These are phyloP conservation scores for Hibiscus mutabilis DNA, from an alignment of 345 rosid species.

Conservation along the genomic window DNA sequence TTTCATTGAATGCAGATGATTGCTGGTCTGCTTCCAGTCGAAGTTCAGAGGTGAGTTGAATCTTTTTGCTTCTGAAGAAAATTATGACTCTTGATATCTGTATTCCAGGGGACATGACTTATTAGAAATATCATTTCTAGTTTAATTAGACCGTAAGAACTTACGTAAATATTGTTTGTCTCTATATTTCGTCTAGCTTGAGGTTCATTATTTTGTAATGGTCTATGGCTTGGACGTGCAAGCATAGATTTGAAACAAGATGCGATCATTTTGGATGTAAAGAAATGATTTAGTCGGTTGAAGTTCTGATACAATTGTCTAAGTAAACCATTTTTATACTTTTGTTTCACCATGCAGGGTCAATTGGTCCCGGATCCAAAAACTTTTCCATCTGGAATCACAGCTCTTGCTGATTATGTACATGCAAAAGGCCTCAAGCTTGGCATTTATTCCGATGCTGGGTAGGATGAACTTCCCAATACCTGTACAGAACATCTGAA, in stretches of 20 bases:
- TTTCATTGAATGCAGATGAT: constrained; percentile 59
- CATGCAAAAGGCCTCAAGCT: constrained; percentile 85
- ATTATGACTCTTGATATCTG: neutral
- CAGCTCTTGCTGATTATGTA: constrained; percentile 75
- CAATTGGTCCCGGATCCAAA: constrained; percentile 69
- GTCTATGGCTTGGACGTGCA: too few species aligned
- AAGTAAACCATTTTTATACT: constrained; percentile 5
- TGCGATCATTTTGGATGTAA: neutral
- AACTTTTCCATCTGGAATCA: constrained; percentile 82
- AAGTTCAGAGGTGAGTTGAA: constrained; percentile 45
- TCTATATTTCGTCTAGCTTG: too few species aligned
- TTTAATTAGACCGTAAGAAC: neutral
- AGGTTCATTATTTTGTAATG: too few species aligned
- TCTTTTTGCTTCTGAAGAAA: neutral
- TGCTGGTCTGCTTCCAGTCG: constrained; percentile 75
- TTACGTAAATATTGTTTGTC: too few species aligned
- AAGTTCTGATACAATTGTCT: neutral
- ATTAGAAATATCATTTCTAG: neutral
- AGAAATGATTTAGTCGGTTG: neutral
- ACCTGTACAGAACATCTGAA: neutral
- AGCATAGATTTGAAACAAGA: neutral
- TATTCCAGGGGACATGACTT: neutral
- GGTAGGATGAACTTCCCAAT: constrained; percentile 51
- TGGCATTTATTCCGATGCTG: constrained; percentile 98
- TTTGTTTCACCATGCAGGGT: constrained; percentile 44